Conservation (phyloP, 2,329 filamentous ascomycete genomes). For the Xylariales sp. region DNA sequence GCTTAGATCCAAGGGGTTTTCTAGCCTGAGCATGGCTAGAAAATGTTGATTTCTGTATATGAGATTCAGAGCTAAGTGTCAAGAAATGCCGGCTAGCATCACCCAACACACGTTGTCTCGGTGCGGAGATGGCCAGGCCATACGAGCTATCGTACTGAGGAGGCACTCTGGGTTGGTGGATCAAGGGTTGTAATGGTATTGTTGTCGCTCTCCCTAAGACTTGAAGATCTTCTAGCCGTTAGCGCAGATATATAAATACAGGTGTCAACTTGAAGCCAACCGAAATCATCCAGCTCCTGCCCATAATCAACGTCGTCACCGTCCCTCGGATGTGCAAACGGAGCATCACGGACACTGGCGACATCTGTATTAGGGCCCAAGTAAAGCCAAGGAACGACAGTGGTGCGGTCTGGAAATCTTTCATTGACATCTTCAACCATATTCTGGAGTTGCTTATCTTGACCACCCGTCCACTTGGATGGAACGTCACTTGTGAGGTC, state of each 20-base stretch:
- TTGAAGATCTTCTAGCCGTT: constrained; percentile 15
- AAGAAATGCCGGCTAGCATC: constrained; percentile 28
- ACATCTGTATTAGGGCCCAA: not conserved
- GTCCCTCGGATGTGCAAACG: constrained; percentile 2
- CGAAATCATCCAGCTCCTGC: constrained; percentile 19
- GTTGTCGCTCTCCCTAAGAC: constrained; percentile 14
- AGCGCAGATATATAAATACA: too few relatives aligned
- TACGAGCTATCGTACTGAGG: constrained; percentile 17
- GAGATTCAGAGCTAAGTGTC: too few relatives aligned
- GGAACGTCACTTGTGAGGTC: constrained; percentile 14
- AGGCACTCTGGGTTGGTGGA: constrained; percentile 2
- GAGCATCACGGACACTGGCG: not conserved
- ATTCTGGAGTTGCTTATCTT: constrained; percentile 22
- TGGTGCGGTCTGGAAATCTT: constrained; percentile 12
- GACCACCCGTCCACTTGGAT: constrained; percentile 9
- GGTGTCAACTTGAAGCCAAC: constrained; percentile 17
- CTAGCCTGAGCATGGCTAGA: too few relatives aligned
- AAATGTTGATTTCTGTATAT: too few relatives aligned
- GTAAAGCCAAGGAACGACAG: constrained; percentile 6
- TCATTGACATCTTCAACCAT: constrained; percentile 21
- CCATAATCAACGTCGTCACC: not conserved
- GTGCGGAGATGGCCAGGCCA: constrained; percentile 6
- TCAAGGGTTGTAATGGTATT: not conserved
- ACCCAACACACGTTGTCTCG: constrained; percentile 18
- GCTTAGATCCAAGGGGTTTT: constrained; percentile 7